Base-by-base conservation (phyloP, 371 early-diverging fungal genomes). In the Entomophthora muscae region DNA sequence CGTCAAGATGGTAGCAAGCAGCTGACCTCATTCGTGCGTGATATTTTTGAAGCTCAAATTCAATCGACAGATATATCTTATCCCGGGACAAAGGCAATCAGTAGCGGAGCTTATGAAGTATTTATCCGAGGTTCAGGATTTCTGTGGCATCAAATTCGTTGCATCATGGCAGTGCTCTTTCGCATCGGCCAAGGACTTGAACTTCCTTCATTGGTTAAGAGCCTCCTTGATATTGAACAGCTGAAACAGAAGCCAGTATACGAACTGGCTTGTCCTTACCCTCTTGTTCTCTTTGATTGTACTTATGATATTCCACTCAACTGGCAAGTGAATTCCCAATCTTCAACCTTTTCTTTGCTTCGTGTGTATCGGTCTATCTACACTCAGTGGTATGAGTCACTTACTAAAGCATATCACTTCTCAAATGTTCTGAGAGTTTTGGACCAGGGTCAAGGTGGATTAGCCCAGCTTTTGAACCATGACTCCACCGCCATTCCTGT, bases 61-160 rank as follows among this genome's bases (percentile, higher is more conserved):
- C 71, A 74, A 1, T 78, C 79, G 10, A 17, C 42, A 17, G 42
- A 42, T 42, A 42, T 42, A 10, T 42, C 42, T 10, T 42, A 42
- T 42, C 31, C 31, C 7, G 31, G 7, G 17, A 31, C 58, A 1
- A 22, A 17, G 26, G 29, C 22, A 24, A 22, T 13, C 63, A 64
- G 0, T 67, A 68, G 31, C 65, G 22, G 24, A 23, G 42, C n/a
- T 29, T 59, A 65, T 52, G 65, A 59, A 30, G 23, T 65, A 13
- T 52, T 59, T 29, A 23, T 65, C 13, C 56, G 29, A 51, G 65
- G 65, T 3, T 55, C 65, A n/a, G 60, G 95, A 17, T 97, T 96
- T 64, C 72, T 97, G 52, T 96, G 93, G 94, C 96, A 96, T 75
- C 96, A 95, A 73, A 94, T 98, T 32, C 86, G 98, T 51, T 94